phyloP scores from a whole-genome alignment of 108 stramenopile genomes.

The Licmophora abbreviata region DNA sequence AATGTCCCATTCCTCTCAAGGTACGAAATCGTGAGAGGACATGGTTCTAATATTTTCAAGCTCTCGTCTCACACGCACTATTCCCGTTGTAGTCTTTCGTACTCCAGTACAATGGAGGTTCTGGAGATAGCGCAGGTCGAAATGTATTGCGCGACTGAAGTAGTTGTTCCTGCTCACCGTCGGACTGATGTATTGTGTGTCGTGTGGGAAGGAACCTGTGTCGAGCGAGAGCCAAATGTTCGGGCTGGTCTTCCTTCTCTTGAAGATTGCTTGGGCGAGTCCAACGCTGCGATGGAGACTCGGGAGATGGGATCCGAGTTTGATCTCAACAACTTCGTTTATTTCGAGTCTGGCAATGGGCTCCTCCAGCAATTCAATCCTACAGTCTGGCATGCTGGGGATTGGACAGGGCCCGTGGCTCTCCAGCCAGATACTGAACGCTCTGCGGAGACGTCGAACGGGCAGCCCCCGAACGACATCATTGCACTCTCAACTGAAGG shows the following conservation, averaged over 20 bases:
- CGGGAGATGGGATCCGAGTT: constrained; percentile 24
- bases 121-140: constrained; percentile 73
- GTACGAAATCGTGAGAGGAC: too few species aligned
- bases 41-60: neutral
- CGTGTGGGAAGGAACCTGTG: constrained; percentile 84
- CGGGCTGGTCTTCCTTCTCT: neutral
- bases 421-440: constrained; percentile 66
- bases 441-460: constrained; percentile 22
- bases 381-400: constrained; percentile 81
- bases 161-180: constrained; percentile 49
- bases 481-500: constrained; percentile 78
- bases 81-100: constrained; percentile 78
- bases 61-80: neutral
- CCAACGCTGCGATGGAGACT: constrained; percentile 18
- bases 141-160: constrained; percentile 44
- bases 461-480: constrained; percentile 42
- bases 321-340: constrained; percentile 23
- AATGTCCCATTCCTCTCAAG: constrained; percentile 80
- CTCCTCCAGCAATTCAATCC: constrained; percentile 3
- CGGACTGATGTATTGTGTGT: constrained; percentile 55
- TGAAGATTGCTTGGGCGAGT: neutral
- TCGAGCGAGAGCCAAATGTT: constrained; percentile 28
- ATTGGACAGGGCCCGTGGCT: constrained; percentile 81
- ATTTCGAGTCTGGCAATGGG: constrained; percentile 1
- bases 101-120: constrained; percentile 78